Evolutionary conservation across 2,329 filamentous ascomycete species (phyloP).

Genomic region (Sporothrix mexicana): DNA sequence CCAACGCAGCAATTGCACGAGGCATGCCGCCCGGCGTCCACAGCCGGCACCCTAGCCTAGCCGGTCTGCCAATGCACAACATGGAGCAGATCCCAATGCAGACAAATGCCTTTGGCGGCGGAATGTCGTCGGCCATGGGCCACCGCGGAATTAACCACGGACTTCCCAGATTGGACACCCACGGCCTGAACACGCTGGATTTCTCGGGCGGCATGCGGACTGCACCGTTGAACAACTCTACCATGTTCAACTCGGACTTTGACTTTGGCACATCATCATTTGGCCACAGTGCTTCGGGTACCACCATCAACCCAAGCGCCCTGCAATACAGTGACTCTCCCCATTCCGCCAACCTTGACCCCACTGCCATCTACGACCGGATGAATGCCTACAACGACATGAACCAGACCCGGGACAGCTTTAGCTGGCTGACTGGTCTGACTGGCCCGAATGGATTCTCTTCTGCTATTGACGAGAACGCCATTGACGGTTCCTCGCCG

Average conservation of each 20-base stretch:
- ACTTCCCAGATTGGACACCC: conserved; percentile 83
- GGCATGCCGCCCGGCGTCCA: conserved; percentile 58
- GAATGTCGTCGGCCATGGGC: conserved; percentile 72
- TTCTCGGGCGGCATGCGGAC: conserved; percentile 74
- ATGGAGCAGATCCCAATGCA: conserved; percentile 53
- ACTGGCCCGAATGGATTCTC: conserved; percentile 76
- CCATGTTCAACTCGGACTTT: conserved; percentile 69
- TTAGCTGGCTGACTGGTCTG: conserved; percentile 83
- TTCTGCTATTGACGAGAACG: conserved; percentile 68
- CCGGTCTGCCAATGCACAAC: conserved; percentile 65
- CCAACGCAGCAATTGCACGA: conserved; percentile 59
- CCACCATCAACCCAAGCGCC: conserved; percentile 72
- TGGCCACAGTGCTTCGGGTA: conserved; percentile 64
- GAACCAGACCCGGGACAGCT: conserved; percentile 64
- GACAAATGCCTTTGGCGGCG: conserved; percentile 62
- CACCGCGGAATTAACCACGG: conserved; percentile 71
- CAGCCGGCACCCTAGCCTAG: conserved; percentile 76
- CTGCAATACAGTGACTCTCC: conserved; percentile 83
- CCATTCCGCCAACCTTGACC: conserved; percentile 68
- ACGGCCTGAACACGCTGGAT: conserved; percentile 69
- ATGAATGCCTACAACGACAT: conserved; percentile 42
- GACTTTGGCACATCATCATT: conserved; percentile 75
- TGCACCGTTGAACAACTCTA: conserved; percentile 63
- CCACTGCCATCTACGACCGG: conserved; percentile 48
- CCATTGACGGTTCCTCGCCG: conserved; percentile 90